A percentile compares a stretch with the other conserved stretches of the same genome.
Conservation (phyloP, 192 early-diverging fungal species). For the Umbelopsis vinacea region DNA sequence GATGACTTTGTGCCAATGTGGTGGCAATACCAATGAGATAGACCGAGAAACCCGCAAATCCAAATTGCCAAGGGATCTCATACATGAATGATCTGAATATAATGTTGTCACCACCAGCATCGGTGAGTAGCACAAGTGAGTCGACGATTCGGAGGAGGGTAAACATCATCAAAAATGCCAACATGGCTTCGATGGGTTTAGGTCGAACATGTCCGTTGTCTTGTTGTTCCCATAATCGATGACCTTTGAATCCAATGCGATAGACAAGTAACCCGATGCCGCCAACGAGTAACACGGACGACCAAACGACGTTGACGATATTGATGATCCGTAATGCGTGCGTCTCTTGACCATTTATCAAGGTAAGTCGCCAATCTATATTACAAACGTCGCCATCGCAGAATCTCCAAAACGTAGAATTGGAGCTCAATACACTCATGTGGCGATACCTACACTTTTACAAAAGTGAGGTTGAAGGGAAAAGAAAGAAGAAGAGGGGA, state of each 20-base stretch:
- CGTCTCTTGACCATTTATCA: conserved; percentile 20
- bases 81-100: conserved; percentile 34
- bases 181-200: conserved; percentile 36
- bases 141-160: conserved; percentile 32
- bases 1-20: conserved; percentile 38
- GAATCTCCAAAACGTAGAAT: conserved; percentile 10
- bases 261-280: conserved; percentile 27
- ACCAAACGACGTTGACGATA: conserved; percentile 29
- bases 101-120: conserved; percentile 15
- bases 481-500: not conserved
- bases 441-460: not conserved
- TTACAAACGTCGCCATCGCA: conserved; percentile 28
- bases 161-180: conserved; percentile 31
- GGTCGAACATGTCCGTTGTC: conserved; percentile 34
- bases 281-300: conserved; percentile 5
- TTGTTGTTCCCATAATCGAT: conserved; percentile 28
- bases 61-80: conserved; percentile 36
- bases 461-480: not conserved
- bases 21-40: conserved; percentile 40
- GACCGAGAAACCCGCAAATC: conserved; percentile 33
- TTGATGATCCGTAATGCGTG: conserved; percentile 25
- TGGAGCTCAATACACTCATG: not conserved
- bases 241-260: conserved; percentile 28
- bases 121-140: conserved; percentile 26
- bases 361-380: conserved; percentile 38